Evolutionary conservation across 2,329 filamentous ascomycete genomes (phyloP).

Genomic region (Rutstroemia sydowiana): DNA sequence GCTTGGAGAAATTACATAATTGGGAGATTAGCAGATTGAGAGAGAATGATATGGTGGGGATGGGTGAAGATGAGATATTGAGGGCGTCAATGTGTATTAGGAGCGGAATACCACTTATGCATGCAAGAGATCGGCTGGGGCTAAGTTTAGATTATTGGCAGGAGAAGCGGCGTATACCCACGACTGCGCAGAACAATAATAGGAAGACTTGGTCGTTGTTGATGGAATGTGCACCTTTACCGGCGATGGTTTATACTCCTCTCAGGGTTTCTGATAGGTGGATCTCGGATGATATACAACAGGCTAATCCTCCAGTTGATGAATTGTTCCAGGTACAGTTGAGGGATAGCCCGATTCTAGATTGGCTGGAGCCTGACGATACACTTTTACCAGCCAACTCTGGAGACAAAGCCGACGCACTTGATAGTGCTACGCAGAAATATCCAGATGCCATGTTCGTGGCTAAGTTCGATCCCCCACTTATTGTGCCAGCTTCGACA

Average conservation of each 20-base stretch:
- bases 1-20: slow-evolving; percentile 60
- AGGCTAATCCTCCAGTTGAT: slow-evolving; percentile 41
- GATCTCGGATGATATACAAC: slow-evolving; percentile 62
- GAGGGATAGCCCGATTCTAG: slow-evolving; percentile 39
- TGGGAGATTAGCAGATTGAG: slow-evolving; percentile 59
- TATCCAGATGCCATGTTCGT: slow-evolving; percentile 68
- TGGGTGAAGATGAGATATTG: slow-evolving; percentile 35
- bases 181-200: slow-evolving; percentile 26
- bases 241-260: slow-evolving; percentile 43
- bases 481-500: slow-evolving; percentile 59
- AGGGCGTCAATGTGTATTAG: slow-evolving; percentile 50
- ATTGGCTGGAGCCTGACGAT: slow-evolving; percentile 68
- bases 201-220: slow-evolving; percentile 56
- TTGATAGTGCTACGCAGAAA: slow-evolving; percentile 49
- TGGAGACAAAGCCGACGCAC: slow-evolving; percentile 41
- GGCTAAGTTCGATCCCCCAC: slow-evolving; percentile 65
- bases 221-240: slow-evolving; percentile 53
- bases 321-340: slow-evolving; percentile 31
- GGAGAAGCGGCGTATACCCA: slow-evolving; percentile 44
- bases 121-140: slow-evolving; percentile 59
- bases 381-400: slow-evolving; percentile 45
- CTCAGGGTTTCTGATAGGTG: slow-evolving; percentile 67
- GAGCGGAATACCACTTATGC: slow-evolving; percentile 65
- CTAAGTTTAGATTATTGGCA: slow-evolving; percentile 74
- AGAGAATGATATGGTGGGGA: slow-evolving; percentile 37